Base-by-base conservation (phyloP, 805 yeast genomes). In the Myxozyma neglecta region DNA sequence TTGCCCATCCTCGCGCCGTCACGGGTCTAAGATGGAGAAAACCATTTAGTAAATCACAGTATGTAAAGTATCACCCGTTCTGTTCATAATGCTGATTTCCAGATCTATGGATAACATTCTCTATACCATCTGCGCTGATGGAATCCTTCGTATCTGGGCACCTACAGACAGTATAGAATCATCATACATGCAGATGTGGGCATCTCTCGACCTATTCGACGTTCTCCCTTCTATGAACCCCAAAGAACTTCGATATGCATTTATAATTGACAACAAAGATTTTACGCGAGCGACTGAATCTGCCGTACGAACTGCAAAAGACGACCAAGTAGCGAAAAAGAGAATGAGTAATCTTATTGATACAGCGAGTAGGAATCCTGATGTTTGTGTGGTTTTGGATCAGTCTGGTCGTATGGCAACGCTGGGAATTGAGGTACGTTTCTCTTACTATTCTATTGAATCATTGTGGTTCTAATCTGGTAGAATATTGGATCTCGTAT, bases 51-150 rank as follows among this genome's bases (percentile, higher is more conserved):
- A 63, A 55, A 6, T 74, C 75, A 4, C 76, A 76, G 39, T 55
- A 52, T 16, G 61, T 36, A 1, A 18, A 20, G 16, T 1, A 50
- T 8, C 9, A 13, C 14, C 37, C n/a, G 16, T 13, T 36, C 18
- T 50, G 11, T 8, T 16, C 10, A n/a, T 37, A 14, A 40, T 24
- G 6, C 10, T 40, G 34, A 32, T 16, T 34, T 14, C 6, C 34
- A 57, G 57, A 39, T 55, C 73, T 7, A 80, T 77, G 46, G 79
- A 80, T 16, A 82, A 85, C 59, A 78, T 83, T 0, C 74, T 91
- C 6, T 90, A 86, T 71, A 84, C 96, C 0, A 68, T 86, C n/a
- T 76, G 87, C 35, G 75, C 80, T 16, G 90, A 88, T 68, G 75
- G 80, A 6, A 77, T 79, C 10, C 70, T 92, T 48, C 77, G 90